A percentile compares a stretch with the other conserved stretches of the same genome.
Evolutionary conservation across 441 rosid genomes (phyloP).

Genomic region (Gossypium laxum): DNA sequence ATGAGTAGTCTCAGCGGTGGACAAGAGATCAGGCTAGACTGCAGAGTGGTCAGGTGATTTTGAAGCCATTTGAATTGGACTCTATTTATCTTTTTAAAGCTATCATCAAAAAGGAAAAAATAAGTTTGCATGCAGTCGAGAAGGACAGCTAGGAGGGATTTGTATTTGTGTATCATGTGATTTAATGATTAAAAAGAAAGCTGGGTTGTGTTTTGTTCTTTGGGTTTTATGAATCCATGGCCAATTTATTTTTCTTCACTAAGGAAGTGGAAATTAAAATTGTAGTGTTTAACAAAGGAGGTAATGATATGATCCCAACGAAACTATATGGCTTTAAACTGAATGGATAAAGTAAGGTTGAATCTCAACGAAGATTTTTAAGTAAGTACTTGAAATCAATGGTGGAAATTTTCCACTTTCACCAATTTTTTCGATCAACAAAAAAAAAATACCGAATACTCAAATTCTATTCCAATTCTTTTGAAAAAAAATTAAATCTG

Average conservation of each 20-base stretch:
- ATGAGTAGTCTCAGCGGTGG: slow-evolving; percentile 53
- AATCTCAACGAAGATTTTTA: background rate
- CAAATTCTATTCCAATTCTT: no score
- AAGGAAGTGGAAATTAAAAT: background rate
- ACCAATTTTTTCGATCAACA: background rate
- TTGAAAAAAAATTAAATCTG: no score
- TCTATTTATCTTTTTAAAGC: background rate
- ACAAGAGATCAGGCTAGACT: slow-evolving; percentile 39
- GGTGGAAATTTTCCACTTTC: no score
- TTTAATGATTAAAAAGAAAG: background rate
- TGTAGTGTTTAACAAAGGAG: background rate
- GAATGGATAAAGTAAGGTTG: background rate
- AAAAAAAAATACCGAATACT: no score
- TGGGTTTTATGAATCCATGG: background rate
- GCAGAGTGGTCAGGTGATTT: slow-evolving; percentile 32
- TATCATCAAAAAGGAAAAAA: background rate
- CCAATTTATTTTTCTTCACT: background rate
- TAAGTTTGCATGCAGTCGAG: background rate
- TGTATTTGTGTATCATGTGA: background rate
- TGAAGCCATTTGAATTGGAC: background rate
- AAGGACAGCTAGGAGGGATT: background rate
- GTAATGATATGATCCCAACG: background rate
- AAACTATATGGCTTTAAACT: background rate
- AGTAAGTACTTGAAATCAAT: no score
- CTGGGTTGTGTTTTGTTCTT: background rate